Percentiles rank a stretch among this genome's conserved stretches.
phyloP scores from a whole-genome alignment of 1,139 yeast species.

The Nakaseomyces nivariensis region DNA sequence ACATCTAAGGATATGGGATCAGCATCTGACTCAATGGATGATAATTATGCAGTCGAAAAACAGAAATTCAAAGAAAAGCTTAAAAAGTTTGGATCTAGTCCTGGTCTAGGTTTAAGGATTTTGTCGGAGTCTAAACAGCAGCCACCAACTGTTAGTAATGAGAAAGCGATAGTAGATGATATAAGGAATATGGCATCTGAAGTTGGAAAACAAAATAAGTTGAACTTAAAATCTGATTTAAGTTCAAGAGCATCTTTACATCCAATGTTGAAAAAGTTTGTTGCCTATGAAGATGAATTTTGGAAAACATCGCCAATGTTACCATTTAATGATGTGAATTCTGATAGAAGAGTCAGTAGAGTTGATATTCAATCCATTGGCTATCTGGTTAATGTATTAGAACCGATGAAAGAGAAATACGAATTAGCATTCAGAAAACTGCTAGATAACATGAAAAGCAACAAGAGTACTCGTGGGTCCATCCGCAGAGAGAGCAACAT shows the following conservation, averaged over 20 bases:
- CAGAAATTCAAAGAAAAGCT: conserved; percentile 3
- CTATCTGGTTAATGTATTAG: neutral
- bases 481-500: conserved; percentile 1
- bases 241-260: conserved; percentile 1
- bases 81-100: conserved; percentile 1
- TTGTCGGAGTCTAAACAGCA: neutral
- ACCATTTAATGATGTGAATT: neutral
- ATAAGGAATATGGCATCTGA: neutral
- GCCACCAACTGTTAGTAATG: neutral
- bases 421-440: neutral
- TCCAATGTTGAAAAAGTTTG: conserved; percentile 1
- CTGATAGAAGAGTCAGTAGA: neutral
- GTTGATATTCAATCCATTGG: neutral
- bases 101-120: conserved; percentile 3
- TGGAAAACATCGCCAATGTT: conserved; percentile 1
- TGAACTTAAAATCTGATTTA: conserved; percentile 1
- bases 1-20: neutral
- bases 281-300: conserved; percentile 2
- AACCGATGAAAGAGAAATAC: conserved; percentile 1
- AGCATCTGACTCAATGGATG: neutral
- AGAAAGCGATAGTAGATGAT: neutral
- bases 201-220: neutral
- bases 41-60: neutral
- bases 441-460: neutral
- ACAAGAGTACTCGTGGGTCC: neutral